Percentiles rank a stretch among this genome's conserved stretches.
These are phyloP conservation scores for Penicillium paradoxum DNA, from an alignment of 495 filamentous ascomycete genomes.

Conservation along the genomic window DNA sequence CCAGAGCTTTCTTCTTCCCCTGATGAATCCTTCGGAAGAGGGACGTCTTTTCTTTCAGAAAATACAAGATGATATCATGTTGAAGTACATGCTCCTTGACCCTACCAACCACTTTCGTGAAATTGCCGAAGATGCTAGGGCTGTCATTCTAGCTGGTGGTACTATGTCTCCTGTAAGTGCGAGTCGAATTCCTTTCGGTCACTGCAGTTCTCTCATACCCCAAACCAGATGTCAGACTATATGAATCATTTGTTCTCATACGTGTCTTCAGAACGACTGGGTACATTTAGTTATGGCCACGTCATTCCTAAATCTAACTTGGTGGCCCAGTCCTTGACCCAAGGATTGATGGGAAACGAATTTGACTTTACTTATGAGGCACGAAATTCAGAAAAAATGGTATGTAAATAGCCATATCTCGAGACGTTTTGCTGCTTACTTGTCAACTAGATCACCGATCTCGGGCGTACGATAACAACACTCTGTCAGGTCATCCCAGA, in stretches of 20 bases:
- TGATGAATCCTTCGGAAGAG: conserved; percentile 86
- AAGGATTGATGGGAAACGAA: conserved; percentile 49
- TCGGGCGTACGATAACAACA: conserved; percentile 68
- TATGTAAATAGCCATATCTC: conserved; percentile 18
- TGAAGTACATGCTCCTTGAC: conserved; percentile 91
- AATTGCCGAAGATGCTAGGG: conserved; percentile 78
- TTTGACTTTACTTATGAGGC: conserved; percentile 88
- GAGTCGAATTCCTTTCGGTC: background rate
- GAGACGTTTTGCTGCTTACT: background rate
- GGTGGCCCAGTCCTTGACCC: conserved; percentile 60
- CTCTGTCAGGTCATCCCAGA: conserved; percentile 73
- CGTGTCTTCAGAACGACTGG: conserved; percentile 56
- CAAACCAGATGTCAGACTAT: conserved; percentile 75
- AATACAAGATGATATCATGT: conserved; percentile 47
- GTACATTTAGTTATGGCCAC: conserved; percentile 87
- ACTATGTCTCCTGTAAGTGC: conserved; percentile 82
- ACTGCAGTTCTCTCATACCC: conserved; percentile 1
- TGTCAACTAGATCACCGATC: conserved; percentile 59
- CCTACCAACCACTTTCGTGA: conserved; percentile 87
- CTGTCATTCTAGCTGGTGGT: conserved; percentile 88
- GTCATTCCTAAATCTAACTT: conserved; percentile 84
- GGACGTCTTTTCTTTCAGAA: conserved; percentile 79
- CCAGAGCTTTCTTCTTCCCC: conserved; percentile 71
- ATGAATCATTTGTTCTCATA: conserved; percentile 78
- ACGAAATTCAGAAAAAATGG: conserved; percentile 54